These are phyloP conservation scores for Parathielavia appendiculata DNA, from an alignment of 495 filamentous ascomycete genomes.

Conservation along the genomic window DNA sequence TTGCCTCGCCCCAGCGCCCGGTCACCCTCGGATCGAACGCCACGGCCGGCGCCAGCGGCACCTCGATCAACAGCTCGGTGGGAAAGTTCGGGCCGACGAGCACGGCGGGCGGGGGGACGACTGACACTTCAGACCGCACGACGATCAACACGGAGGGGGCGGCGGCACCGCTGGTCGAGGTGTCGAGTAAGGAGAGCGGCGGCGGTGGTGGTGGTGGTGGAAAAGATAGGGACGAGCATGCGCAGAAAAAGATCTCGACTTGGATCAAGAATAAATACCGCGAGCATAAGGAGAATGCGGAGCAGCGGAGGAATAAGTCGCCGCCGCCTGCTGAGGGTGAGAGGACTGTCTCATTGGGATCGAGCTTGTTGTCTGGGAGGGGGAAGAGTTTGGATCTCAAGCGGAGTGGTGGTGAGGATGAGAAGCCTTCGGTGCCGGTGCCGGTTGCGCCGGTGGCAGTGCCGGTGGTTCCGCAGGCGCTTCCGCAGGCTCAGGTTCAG, in stretches of 20 bases:
- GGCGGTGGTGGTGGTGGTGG: too few relatives aligned
- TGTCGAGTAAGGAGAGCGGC: slow-evolving; percentile 46
- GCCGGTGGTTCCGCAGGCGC: too few relatives aligned
- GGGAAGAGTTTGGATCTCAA: slow-evolving; percentile 44
- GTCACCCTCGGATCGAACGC: slow-evolving; percentile 51
- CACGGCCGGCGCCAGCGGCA: slow-evolving; percentile 64
- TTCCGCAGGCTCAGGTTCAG: neutral
- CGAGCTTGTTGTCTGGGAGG: slow-evolving; percentile 28
- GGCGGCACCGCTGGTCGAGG: slow-evolving; percentile 32
- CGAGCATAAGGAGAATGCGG: slow-evolving; percentile 64
- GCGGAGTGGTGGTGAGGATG: slow-evolving; percentile 22
- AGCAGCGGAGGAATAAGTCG: slow-evolving; percentile 50
- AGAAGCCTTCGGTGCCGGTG: slow-evolving; percentile 25
- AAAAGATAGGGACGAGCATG: slow-evolving; percentile 43
- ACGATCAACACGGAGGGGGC: slow-evolving; percentile 27
- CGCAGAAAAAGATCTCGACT: slow-evolving; percentile 65
- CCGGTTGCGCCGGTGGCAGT: neutral
- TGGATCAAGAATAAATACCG: slow-evolving; percentile 83
- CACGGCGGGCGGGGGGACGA: slow-evolving; percentile 37
- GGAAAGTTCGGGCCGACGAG: slow-evolving; percentile 51
- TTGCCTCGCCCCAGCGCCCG: slow-evolving; percentile 36
- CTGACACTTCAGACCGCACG: slow-evolving; percentile 45
- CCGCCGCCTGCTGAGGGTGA: slow-evolving; percentile 34
- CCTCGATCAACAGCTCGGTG: slow-evolving; percentile 56
- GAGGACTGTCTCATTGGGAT: slow-evolving; percentile 21